phyloP scores from a whole-genome alignment of 2,329 filamentous ascomycete species.

The Tolypocladium sp. region DNA sequence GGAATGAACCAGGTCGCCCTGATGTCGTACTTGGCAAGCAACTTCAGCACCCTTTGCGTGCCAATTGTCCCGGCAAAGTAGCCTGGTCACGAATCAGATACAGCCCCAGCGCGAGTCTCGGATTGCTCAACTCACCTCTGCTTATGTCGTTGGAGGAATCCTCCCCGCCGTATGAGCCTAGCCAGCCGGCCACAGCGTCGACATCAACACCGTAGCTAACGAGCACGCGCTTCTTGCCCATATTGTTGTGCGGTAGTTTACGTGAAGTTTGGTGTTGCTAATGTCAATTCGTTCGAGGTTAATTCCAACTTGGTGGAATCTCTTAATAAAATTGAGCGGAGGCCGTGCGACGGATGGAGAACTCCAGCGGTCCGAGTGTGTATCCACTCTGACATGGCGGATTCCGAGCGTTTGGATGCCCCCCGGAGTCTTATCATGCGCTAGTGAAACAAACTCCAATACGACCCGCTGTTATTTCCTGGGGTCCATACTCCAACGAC shows the following conservation, averaged over 20 bases:
- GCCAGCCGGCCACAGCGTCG: conserved; percentile 66
- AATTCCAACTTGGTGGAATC: no score
- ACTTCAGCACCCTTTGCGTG: conserved; percentile 54
- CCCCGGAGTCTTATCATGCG: no score
- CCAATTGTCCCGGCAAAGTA: conserved; percentile 62
- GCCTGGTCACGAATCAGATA: conserved; percentile 22
- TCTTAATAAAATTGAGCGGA: no score
- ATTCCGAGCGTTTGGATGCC: no score
- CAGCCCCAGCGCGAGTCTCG: not conserved
- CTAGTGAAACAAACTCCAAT: no score
- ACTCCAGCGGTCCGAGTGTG: no score
- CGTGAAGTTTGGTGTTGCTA: no score
- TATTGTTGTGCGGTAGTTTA: not conserved
- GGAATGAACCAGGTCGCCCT: conserved; percentile 50
- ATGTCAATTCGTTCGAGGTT: no score
- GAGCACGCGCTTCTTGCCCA: not conserved
- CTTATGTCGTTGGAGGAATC: conserved; percentile 65
- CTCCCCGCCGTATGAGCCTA: conserved; percentile 66
- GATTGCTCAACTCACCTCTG: conserved; percentile 37
- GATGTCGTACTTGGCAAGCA: conserved; percentile 65
- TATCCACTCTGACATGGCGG: no score
- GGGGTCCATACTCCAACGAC: no score
- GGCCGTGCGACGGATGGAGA: no score
- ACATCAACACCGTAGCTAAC: conserved; percentile 60
- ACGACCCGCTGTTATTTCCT: no score